A percentile compares a stretch with the other conserved stretches of the same genome.
These are phyloP conservation scores for Chrysoporthe deuterocubensis DNA, from an alignment of 2,329 filamentous ascomycete species.

Conservation along the genomic window DNA sequence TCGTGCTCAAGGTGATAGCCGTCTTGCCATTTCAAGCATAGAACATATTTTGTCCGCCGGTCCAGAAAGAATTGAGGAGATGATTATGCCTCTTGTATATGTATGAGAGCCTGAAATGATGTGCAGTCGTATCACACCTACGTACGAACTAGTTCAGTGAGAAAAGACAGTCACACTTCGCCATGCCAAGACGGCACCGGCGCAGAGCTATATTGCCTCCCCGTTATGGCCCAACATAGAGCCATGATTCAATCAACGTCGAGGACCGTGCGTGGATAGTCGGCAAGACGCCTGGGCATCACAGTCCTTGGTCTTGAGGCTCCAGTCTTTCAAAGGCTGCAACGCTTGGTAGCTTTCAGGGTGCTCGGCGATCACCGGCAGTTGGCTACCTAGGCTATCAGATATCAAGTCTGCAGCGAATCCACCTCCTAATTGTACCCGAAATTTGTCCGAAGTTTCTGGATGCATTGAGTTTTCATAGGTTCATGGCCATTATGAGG, in stretches of 20 bases:
- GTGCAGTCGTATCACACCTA: not conserved
- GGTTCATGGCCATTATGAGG: not conserved
- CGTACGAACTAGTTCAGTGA: not conserved
- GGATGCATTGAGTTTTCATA: not conserved
- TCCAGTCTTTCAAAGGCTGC: not conserved
- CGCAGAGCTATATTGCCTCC: too few species aligned
- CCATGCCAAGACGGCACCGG: too few species aligned
- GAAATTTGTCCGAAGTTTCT: not conserved
- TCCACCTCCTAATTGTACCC: not conserved
- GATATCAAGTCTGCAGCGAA: not conserved
- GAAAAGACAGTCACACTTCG: too few species aligned
- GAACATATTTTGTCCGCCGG: not conserved
- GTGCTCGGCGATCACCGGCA: not conserved
- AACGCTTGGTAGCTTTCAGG: not conserved
- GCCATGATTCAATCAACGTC: too few species aligned
- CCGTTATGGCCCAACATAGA: not conserved
- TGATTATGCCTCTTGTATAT: not conserved
- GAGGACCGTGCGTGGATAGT: not conserved
- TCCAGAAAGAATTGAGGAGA: not conserved
- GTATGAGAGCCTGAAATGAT: not conserved
- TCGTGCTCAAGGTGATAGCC: conserved; percentile 14
- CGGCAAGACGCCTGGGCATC: too few species aligned
- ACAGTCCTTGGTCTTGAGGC: not conserved
- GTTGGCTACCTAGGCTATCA: not conserved
- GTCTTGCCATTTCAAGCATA: conserved; percentile 15